Evolutionary conservation across 192 early-diverging fungal species (phyloP).

Genomic region (Coemansia sp.): DNA sequence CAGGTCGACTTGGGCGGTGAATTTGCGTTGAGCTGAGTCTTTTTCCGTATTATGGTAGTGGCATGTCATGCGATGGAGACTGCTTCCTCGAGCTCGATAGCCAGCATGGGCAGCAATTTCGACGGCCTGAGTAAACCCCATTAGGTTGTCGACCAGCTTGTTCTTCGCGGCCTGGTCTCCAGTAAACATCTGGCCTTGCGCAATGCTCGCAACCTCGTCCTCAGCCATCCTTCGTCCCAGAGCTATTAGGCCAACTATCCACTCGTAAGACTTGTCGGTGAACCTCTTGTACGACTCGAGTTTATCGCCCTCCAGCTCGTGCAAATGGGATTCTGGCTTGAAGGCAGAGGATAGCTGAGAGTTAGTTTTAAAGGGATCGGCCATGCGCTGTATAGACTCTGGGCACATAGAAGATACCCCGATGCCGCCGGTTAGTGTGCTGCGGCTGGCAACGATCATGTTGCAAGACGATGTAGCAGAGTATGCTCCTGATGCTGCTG

Average conservation of each 20-base stretch:
- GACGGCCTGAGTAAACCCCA: conserved; percentile 54
- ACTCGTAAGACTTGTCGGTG: conserved; percentile 56
- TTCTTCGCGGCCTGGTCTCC: conserved; percentile 57
- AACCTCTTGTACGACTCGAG: conserved; percentile 52
- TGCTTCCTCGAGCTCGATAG: not conserved
- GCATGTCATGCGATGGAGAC: not conserved
- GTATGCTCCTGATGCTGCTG: conserved; percentile 59
- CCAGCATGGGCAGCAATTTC: conserved; percentile 42
- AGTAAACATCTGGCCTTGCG: conserved; percentile 64
- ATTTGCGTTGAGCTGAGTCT: not conserved
- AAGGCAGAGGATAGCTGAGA: conserved; percentile 15
- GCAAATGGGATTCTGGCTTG: conserved; percentile 50
- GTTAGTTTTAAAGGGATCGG: conserved; percentile 42
- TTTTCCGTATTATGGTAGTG: conserved; percentile 7
- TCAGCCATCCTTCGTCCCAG: conserved; percentile 55
- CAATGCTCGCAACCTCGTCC: conserved; percentile 58
- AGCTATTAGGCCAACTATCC: conserved; percentile 58
- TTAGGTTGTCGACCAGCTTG: conserved; percentile 66
- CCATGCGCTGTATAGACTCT: conserved; percentile 55
- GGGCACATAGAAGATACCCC: conserved; percentile 64
- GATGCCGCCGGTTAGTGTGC: conserved; percentile 72
- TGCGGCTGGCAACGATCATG: conserved; percentile 62
- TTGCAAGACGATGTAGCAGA: conserved; percentile 57
- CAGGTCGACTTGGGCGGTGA: not conserved
- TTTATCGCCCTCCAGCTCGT: conserved; percentile 50